Evolutionary conservation across 768 basidiomycete genomes (phyloP).

Genomic region (Psilocybe azurescens): DNA sequence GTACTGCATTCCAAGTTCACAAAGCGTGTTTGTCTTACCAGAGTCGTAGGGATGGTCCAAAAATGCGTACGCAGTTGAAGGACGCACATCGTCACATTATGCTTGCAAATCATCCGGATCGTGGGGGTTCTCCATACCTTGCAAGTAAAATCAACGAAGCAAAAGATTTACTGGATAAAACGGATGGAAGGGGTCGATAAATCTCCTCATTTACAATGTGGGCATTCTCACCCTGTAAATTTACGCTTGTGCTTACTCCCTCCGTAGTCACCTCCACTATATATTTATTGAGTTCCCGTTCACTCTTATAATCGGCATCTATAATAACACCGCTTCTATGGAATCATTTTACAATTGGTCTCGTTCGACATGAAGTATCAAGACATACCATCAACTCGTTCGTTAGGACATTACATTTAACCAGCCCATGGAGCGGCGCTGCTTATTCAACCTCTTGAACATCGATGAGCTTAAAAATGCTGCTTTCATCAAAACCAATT

Average conservation of each 20-base stretch:
- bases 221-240: not conserved
- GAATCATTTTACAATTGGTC: not conserved
- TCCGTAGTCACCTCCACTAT: conserved; percentile 4
- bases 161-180: conserved; percentile 88
- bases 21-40: conserved; percentile 7
- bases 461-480: too few relatives aligned
- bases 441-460: too few relatives aligned
- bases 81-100: conserved; percentile 97
- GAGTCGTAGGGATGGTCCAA: conserved; percentile 73
- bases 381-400: too few relatives aligned
- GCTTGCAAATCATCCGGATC: conserved; percentile 98
- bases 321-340: conserved; percentile 9
- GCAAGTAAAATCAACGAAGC: conserved; percentile 99
- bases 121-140: conserved; percentile 97
- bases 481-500: too few relatives aligned
- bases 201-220: conserved; percentile 4
- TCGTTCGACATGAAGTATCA: not conserved
- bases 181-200: conserved; percentile 56
- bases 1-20: conserved; percentile 33
- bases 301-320: conserved; percentile 7
- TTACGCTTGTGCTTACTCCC: not conserved
- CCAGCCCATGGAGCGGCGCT: too few relatives aligned
- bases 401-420: too few relatives aligned
- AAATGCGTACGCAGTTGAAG: conserved; percentile 79
- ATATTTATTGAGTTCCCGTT: conserved; percentile 6